Conservation (phyloP, 2,329 filamentous ascomycete genomes). For the Fusarium sp. region DNA sequence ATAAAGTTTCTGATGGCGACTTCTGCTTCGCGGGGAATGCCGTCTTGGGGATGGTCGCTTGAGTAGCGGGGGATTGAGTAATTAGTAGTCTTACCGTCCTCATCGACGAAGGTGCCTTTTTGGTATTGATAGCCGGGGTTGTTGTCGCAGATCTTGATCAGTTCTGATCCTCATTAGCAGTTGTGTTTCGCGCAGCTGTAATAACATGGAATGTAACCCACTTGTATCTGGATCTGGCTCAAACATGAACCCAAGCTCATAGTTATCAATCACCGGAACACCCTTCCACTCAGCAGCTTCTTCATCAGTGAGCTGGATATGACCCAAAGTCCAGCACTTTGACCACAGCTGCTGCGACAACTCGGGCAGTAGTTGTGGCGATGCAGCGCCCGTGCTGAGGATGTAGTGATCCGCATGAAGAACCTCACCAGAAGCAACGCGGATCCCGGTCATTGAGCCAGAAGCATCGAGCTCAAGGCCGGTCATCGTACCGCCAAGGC, state of each 20-base stretch:
- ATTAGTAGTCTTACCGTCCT: background rate
- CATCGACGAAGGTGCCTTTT: background rate
- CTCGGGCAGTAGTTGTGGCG: slow-evolving; percentile 1
- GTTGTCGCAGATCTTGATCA: slow-evolving; percentile 12
- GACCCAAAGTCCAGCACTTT: background rate
- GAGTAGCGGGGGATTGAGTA: slow-evolving; percentile 12
- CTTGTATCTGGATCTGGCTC: slow-evolving; percentile 5
- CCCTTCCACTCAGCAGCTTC: slow-evolving; percentile 1
- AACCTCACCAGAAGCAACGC: background rate
- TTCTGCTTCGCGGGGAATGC: background rate
- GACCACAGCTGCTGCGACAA: background rate
- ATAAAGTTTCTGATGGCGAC: background rate
- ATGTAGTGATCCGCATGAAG: slow-evolving; percentile 1
- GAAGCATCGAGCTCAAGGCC: background rate
- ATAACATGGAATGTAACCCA: background rate
- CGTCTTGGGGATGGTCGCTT: background rate
- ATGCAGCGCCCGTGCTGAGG: slow-evolving; percentile 1
- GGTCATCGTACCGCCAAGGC: background rate
- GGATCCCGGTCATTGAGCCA: background rate
- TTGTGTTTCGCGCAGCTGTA: no score
- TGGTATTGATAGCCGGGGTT: slow-evolving; percentile 3
- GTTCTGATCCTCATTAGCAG: background rate
- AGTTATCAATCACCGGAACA: background rate
- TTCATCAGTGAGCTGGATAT: background rate
- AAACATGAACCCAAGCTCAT: slow-evolving; percentile 18